Evolutionary conservation across 805 yeast genomes (phyloP), one percentile per base, ranked within the genome.

Genomic region (Spathaspora arborariae): DNA sequence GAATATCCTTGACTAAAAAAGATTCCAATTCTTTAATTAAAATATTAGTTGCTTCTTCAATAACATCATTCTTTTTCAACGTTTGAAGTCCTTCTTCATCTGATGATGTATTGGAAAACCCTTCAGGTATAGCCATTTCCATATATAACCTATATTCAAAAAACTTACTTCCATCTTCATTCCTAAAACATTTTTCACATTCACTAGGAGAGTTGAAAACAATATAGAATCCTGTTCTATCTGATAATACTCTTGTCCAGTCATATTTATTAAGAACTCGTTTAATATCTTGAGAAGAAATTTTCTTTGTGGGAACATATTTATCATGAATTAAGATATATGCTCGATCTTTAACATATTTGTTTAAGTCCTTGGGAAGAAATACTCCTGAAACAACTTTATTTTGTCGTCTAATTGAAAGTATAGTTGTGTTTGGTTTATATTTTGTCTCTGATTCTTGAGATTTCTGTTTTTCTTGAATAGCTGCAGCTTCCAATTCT

Each of bases 181-280:
- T 66, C 22, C 73, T 69, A 55, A 76, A 84, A 53, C 88, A 85
- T 26, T 71, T 62, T 50, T 77, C 76, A 24, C 88, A 84, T 50
- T 83, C 87, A 30, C 64, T 64, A 11, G 75, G 62, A 15, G 76
- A 72, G 54, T 81, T 81, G 63, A 89, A 89, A 1, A 87, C 82
- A 34, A 88, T 70, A 55, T 77, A 88, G 54, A 84, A 84, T 0
- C 96, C 96, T 1, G 75, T 61, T 39, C 62, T 63, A 52, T 85
- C 91, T 3, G 80, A 73, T 42, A 85, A 59, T 2, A 88, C 79
- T 45, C 86, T 70, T 0, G 81, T 77, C 82, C 89, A 85, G 45
- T 77, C 79, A 57, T 84, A 84, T 41, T 74, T 76, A 36, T 74
- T 74, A 26, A 88, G 66, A 24, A 74, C 70, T 21, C 76, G 72